Base-by-base conservation (phyloP, 1,284 basidiomycete species). In the Cryptococcus deneoformans region DNA sequence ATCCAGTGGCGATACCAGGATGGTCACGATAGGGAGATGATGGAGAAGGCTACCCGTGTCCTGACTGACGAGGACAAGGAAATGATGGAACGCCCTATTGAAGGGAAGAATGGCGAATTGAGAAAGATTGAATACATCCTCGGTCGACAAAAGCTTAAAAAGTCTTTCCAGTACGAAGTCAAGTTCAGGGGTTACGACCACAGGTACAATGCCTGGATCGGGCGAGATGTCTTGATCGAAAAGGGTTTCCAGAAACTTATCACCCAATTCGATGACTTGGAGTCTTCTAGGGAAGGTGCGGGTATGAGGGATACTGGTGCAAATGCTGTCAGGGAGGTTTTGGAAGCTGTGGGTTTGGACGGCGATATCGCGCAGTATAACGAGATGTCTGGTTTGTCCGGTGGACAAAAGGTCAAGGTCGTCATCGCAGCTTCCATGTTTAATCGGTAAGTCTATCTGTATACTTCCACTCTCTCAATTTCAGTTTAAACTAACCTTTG, bases 1-100 rank as follows among this genome's bases (percentile, higher is more conserved):
- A 96, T 97, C 69, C 92, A 95, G 79, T 99, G 95, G 95, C 89
- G 95, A 70, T 99, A 94, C 86, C 94, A 98, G 79, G 94, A 97
- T 77, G 96, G 95, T 50, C 90, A 96, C 78, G 95, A 99, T 82
- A 89, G 94, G 87, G 82, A 99, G 79, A 82, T 97, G 58, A 77
- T 96, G 63, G 92, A 96, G 79, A 98, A 97, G 80, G 85, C 84
- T 5, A 95, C 93, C 29, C 92, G 95, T 63, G 86, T 87, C 42
- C 79, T 99, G 63, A 90, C 92, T n/a, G 84, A 85, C 46, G 94
- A 92, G 76, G 95, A 99, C 73, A 85, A 87, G 75, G 83, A 81
- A 8, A 73, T 90, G 68, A 82, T 97, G 69, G 91, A 95, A 60
- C 84, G 85, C 56, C 91, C 94, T 24, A 96, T 96, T 82, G 85